Evolutionary conservation across 2,329 filamentous ascomycete species (phyloP).

Genomic region (Chrysosphaeria jannelii): DNA sequence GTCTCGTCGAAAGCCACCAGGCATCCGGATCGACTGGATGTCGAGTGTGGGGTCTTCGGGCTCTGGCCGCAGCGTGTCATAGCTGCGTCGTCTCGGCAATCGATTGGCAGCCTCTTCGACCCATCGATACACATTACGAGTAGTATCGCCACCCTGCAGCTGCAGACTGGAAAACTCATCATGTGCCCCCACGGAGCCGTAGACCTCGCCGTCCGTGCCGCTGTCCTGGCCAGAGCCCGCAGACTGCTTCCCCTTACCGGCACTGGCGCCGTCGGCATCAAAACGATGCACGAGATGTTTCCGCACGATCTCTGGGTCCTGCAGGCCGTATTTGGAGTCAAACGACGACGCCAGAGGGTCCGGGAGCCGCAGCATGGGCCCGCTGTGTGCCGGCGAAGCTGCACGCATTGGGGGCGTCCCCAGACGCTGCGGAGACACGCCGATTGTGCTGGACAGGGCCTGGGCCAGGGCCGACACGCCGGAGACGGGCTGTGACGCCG

Average conservation of each 20-base stretch:
- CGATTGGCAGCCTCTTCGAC: constrained; percentile 56
- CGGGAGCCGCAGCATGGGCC: too few species aligned
- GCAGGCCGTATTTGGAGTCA: constrained; percentile 41
- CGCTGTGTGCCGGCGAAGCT: constrained; percentile 19
- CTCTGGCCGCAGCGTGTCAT: constrained; percentile 44
- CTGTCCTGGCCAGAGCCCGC: constrained; percentile 5
- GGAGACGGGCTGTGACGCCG: constrained; percentile 37
- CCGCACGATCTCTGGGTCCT: constrained; percentile 76
- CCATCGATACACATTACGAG: constrained; percentile 87
- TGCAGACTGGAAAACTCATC: constrained; percentile 84
- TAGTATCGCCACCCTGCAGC: constrained; percentile 83
- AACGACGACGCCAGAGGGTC: constrained; percentile 50
- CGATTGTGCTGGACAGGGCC: constrained; percentile 48
- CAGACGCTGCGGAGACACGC: constrained; percentile 36
- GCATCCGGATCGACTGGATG: constrained; percentile 73
- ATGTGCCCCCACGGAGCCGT: constrained; percentile 7
- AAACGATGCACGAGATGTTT: constrained; percentile 55
- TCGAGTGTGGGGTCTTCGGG: constrained; percentile 57
- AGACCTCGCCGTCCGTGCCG: constrained; percentile 2
- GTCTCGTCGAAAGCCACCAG: constrained; percentile 77
- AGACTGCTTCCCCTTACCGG: constrained; percentile 24
- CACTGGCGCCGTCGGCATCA: constrained; percentile 12
- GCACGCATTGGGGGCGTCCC: constrained; percentile 31
- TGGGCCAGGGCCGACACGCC: constrained; percentile 70
- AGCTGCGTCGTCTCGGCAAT: constrained; percentile 62